phyloP scores from a whole-genome alignment of 1,139 yeast species.

The Nadsonia starkeyi-henricii region DNA sequence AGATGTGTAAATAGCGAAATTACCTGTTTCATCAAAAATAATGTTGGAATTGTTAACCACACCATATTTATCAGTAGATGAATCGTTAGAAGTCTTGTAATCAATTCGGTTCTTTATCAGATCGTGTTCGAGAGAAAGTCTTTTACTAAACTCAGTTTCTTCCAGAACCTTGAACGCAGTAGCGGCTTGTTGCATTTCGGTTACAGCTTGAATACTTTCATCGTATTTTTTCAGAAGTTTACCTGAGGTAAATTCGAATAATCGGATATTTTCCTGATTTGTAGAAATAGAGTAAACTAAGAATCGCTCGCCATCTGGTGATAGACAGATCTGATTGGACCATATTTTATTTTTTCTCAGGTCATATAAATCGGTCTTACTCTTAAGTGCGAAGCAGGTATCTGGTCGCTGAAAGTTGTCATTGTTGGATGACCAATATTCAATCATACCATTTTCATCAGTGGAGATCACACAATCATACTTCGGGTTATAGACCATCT shows the following conservation, averaged over 20 bases:
- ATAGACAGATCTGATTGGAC: constrained; percentile 17
- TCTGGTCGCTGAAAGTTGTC: constrained; percentile 13
- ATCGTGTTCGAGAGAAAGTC: constrained; percentile 21
- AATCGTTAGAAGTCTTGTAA: constrained; percentile 4
- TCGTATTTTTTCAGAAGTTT: constrained; percentile 25
- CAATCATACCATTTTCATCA: constrained; percentile 31
- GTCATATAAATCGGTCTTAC: constrained; percentile 31
- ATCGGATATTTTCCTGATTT: constrained; percentile 20
- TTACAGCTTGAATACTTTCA: constrained; percentile 19
- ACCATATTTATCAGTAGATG: background rate
- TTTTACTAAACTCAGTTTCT: constrained; percentile 20
- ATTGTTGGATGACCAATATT: constrained; percentile 29
- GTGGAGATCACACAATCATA: constrained; percentile 27
- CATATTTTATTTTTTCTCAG: constrained; percentile 25
- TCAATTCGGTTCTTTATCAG: constrained; percentile 8
- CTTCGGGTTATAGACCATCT: constrained; percentile 21
- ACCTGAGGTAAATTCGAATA: constrained; percentile 26
- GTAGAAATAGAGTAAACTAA: constrained; percentile 25
- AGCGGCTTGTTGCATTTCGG: constrained; percentile 19
- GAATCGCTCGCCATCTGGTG: constrained; percentile 19
- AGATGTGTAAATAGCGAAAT: constrained; percentile 25
- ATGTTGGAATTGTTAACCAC: constrained; percentile 12
- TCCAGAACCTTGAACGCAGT: constrained; percentile 15
- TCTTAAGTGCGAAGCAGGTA: constrained; percentile 26
- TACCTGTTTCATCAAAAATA: constrained; percentile 26